phyloP scores from a whole-genome alignment of 768 basidiomycete species.

The Calvatia gigantea region DNA sequence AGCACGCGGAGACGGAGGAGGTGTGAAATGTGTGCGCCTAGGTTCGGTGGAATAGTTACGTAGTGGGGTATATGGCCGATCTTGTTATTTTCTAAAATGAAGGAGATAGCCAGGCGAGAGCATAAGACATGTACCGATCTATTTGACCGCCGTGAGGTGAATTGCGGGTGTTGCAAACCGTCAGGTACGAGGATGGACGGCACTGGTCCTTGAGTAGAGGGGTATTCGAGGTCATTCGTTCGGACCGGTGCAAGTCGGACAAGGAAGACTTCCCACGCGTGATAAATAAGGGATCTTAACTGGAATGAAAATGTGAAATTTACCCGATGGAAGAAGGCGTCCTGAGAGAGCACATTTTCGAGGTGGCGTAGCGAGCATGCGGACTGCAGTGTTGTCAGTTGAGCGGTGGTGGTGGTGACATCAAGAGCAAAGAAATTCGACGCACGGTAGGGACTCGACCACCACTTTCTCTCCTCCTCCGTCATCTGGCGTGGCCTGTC shows the following conservation, averaged over 20 bases:
- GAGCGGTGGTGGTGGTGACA: constrained; percentile 7
- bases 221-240: constrained; percentile 35
- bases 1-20: constrained; percentile 69
- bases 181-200: constrained; percentile 37
- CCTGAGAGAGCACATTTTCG: constrained; percentile 15
- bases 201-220: background rate
- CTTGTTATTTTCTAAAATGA: constrained; percentile 32
- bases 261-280: constrained; percentile 1
- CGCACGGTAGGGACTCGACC: constrained; percentile 75
- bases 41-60: constrained; percentile 34
- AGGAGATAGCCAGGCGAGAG: constrained; percentile 45
- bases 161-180: constrained; percentile 65
- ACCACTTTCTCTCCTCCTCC: constrained; percentile 58
- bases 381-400: constrained; percentile 16
- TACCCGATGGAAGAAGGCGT: constrained; percentile 16
- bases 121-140: constrained; percentile 56
- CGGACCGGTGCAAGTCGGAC: constrained; percentile 44
- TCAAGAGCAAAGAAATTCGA: constrained; percentile 10
- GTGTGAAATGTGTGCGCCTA: constrained; percentile 57
- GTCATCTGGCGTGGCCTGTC: constrained; percentile 58
- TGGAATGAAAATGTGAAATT: background rate
- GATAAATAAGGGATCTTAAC: background rate
- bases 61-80: constrained; percentile 29
- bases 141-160: constrained; percentile 43
- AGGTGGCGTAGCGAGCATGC: constrained; percentile 16